Conservation (phyloP, 139 green algal species). For the Micractinium sp. region DNA sequence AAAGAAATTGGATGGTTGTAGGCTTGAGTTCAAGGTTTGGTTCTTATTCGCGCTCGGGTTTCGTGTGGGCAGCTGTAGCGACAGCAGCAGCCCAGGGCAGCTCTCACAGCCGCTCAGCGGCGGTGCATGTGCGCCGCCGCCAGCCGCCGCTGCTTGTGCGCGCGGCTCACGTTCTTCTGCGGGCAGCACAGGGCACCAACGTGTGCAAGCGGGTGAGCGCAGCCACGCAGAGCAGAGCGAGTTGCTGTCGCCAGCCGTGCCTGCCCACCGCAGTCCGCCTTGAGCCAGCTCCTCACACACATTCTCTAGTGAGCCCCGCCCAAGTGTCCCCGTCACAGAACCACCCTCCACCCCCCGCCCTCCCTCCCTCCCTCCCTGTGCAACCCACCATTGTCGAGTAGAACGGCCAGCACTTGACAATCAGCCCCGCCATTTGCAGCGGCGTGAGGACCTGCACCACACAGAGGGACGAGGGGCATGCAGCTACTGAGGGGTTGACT, state of each 20-base stretch:
- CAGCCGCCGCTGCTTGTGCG: constrained; percentile 23
- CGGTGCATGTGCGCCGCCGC: background rate
- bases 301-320: too few species aligned
- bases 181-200: background rate
- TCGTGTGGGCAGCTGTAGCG: too few species aligned
- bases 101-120: background rate
- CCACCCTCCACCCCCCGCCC: background rate
- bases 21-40: too few species aligned
- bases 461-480: background rate
- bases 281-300: too few species aligned
- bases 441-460: constrained; percentile 8
- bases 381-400: constrained; percentile 4
- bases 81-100: too few species aligned
- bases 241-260: too few species aligned
- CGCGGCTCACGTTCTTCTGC: background rate
- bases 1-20: too few species aligned
- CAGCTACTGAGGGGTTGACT: background rate
- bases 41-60: too few species aligned
- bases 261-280: too few species aligned
- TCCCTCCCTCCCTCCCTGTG: too few species aligned
- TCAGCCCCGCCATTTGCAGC: constrained; percentile 19
- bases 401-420: constrained; percentile 13
- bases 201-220: too few species aligned
- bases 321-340: too few species aligned
- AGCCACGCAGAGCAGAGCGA: background rate